Percentiles rank a stretch among this genome's conserved stretches.
These are phyloP conservation scores for Inga laurina DNA, from an alignment of 306 rosid genomes.

Conservation along the genomic window DNA sequence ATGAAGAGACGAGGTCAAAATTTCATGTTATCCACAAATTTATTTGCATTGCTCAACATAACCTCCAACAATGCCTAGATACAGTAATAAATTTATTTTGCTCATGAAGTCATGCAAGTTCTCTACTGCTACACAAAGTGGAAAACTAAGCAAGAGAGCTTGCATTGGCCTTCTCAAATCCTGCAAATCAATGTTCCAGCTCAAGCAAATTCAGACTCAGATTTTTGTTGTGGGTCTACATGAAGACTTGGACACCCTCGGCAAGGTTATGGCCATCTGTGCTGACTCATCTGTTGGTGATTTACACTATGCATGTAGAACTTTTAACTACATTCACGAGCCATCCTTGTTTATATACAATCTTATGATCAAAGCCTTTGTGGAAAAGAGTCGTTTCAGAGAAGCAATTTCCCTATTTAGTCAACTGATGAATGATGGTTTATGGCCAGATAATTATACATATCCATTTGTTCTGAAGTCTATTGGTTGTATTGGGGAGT, in stretches of 20 bases:
- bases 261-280: constrained; percentile 56
- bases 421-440: constrained; percentile 46
- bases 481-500: constrained; percentile 52
- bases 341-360: constrained; percentile 60
- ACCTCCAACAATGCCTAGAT: neutral
- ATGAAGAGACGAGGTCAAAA: neutral
- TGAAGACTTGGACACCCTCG: constrained; percentile 51
- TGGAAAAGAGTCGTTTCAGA: constrained; percentile 43
- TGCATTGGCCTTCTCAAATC: constrained; percentile 48
- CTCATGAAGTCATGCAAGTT: constrained; percentile 1
- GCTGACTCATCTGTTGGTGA: constrained; percentile 49
- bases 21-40: neutral
- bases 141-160: constrained; percentile 25
- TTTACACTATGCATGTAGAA: constrained; percentile 45
- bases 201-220: constrained; percentile 69
- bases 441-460: constrained; percentile 72
- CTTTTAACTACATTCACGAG: constrained; percentile 41
- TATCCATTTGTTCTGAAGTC: constrained; percentile 75
- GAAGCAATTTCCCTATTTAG: constrained; percentile 45
- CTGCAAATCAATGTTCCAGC: constrained; percentile 56
- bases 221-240: constrained; percentile 51
- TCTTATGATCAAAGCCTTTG: constrained; percentile 54
- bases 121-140: neutral
- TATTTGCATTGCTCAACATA: neutral
- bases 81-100: constrained; percentile 21